Conservation (phyloP, 2,329 filamentous ascomycete species). For the Orbilia oligospora region DNA sequence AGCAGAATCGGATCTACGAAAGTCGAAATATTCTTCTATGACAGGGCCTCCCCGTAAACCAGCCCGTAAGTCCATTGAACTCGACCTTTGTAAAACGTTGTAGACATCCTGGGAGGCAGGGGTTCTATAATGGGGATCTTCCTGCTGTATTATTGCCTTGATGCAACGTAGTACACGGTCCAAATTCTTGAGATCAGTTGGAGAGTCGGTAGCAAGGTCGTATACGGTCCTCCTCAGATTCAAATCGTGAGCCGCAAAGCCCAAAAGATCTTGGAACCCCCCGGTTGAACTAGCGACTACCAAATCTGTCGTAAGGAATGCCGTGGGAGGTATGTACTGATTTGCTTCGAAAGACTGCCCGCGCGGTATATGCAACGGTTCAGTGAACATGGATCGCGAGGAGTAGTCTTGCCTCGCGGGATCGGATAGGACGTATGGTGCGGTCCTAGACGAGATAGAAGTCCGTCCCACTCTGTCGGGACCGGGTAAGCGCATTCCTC, state of each 20-base stretch:
- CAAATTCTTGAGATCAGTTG: conserved; percentile 58
- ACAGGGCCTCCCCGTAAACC: conserved; percentile 53
- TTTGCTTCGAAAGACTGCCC: conserved; percentile 54
- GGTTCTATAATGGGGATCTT: conserved; percentile 56
- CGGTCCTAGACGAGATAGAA: conserved; percentile 60
- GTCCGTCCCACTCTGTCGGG: conserved; percentile 58
- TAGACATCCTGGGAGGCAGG: conserved; percentile 57
- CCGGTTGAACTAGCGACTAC: conserved; percentile 68
- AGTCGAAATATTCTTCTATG: conserved; percentile 59
- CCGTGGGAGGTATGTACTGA: conserved; percentile 61
- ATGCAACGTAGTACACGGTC: conserved; percentile 61
- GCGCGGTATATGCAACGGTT: conserved; percentile 71
- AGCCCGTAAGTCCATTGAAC: conserved; percentile 55
- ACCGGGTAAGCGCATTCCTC: conserved; percentile 60
- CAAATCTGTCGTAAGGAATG: conserved; percentile 64
- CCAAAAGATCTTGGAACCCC: conserved; percentile 55
- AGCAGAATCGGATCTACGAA: conserved; percentile 55
- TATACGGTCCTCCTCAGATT: conserved; percentile 57
- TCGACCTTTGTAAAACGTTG: conserved; percentile 59
- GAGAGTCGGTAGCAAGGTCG: conserved; percentile 58
- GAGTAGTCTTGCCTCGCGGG: conserved; percentile 57
- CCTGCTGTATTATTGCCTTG: conserved; percentile 59
- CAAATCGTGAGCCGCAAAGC: conserved; percentile 58
- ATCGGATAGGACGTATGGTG: conserved; percentile 57
- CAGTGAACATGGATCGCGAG: conserved; percentile 53